phyloP scores from a whole-genome alignment of 148 eudicot genomes.

The Chenopodium berlandieri region DNA sequence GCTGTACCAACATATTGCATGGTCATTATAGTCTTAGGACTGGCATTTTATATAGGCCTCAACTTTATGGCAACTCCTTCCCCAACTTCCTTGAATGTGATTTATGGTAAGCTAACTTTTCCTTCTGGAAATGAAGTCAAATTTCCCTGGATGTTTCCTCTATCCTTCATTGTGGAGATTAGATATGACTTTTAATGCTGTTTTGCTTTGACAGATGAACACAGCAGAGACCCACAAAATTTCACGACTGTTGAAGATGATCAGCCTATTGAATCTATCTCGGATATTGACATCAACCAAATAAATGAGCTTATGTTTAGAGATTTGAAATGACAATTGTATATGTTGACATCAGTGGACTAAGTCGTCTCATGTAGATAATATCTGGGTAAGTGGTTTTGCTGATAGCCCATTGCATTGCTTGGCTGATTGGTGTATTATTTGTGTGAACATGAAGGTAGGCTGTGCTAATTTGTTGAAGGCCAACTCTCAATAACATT shows the following conservation, averaged over 20 bases:
- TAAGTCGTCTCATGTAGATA: neutral
- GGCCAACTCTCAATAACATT: neutral
- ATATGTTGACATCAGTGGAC: neutral
- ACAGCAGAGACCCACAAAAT: constrained; percentile 60
- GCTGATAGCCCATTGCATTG: neutral
- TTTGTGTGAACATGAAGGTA: neutral
- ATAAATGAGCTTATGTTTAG: constrained; percentile 69
- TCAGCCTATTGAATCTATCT: constrained; percentile 79
- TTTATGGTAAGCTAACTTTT: constrained; percentile 50
- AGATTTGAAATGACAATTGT: constrained; percentile 27
- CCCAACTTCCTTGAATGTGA: constrained; percentile 69
- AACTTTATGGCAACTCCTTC: constrained; percentile 85
- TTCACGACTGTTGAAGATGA: constrained; percentile 41
- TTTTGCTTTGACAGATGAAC: constrained; percentile 53
- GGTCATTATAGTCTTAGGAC: constrained; percentile 56
- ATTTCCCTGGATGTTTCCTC: neutral
- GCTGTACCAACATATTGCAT: constrained; percentile 69
- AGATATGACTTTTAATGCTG: neutral
- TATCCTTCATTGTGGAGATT: neutral
- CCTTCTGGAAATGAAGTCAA: neutral
- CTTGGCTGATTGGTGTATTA: neutral
- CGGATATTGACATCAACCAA: constrained; percentile 62
- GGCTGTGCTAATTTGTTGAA: neutral
- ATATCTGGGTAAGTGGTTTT: neutral
- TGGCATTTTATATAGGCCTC: constrained; percentile 76